Evolutionary conservation across 257 asterid genomes (phyloP).

Genomic region (Mentha longifolia): DNA sequence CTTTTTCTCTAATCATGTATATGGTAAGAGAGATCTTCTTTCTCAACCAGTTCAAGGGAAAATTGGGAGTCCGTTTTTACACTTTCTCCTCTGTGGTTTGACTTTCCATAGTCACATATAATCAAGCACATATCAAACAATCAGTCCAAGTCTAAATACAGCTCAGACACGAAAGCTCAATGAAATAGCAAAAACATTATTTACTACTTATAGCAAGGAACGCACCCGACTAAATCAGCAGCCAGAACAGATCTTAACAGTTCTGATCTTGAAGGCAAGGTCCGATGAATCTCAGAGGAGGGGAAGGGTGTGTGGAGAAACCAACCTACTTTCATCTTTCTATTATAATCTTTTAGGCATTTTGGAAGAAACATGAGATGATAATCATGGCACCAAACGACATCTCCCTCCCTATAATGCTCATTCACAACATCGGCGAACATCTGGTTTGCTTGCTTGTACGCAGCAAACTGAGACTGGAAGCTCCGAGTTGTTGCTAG

Average conservation of each 20-base stretch:
- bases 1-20: background rate
- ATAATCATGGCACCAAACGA: constrained; percentile 94
- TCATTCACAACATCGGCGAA: constrained; percentile 82
- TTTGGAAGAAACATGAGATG: constrained; percentile 90
- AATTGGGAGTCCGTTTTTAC: background rate
- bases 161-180: background rate
- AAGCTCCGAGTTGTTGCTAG: constrained; percentile 93
- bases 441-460: constrained; percentile 83
- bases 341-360: constrained; percentile 75
- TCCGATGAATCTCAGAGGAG: constrained; percentile 85
- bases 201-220: constrained; percentile 23
- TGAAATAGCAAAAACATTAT: too few species aligned
- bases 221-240: constrained; percentile 91
- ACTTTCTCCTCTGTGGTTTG: background rate
- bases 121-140: background rate
- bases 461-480: constrained; percentile 88
- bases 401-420: constrained; percentile 87
- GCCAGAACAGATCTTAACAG: constrained; percentile 81
- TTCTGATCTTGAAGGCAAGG: constrained; percentile 85
- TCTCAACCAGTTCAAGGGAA: background rate
- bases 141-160: background rate
- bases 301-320: constrained; percentile 95
- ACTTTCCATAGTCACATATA: background rate
- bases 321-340: constrained; percentile 88
- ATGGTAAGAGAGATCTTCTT: background rate